Evolutionary conservation across 192 early-diverging fungal species (phyloP).

Genomic region (Umbelopsis vinacea): DNA sequence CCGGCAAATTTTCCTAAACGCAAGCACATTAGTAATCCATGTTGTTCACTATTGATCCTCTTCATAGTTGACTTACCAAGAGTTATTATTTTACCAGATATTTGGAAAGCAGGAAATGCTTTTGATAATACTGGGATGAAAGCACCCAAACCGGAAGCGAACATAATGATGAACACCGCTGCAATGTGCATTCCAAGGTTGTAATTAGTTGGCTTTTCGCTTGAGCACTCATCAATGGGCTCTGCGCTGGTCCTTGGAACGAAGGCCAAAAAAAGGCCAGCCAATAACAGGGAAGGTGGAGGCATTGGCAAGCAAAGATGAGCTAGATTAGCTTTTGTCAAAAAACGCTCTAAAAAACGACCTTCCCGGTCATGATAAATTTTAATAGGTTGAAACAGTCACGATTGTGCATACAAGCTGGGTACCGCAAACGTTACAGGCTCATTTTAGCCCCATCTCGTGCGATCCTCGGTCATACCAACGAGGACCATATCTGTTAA

Average conservation of each 20-base stretch:
- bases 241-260: not conserved
- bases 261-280: not conserved
- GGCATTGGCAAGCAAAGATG: not conserved
- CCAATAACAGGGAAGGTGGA: not conserved
- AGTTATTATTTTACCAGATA: slow-evolving; percentile 7
- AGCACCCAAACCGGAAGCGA: slow-evolving; percentile 53
- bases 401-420: not conserved
- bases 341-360: not conserved
- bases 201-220: not conserved
- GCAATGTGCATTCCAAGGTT: slow-evolving; percentile 49
- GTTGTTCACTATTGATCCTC: not conserved
- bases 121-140: slow-evolving; percentile 54
- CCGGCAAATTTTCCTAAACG: slow-evolving; percentile 47
- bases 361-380: not conserved
- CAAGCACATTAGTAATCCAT: not conserved
- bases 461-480: too few species aligned
- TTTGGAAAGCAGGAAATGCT: not conserved
- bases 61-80: not conserved
- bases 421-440: too few species aligned
- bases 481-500: too few species aligned
- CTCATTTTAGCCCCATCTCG: too few species aligned
- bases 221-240: not conserved
- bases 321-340: not conserved
- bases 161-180: slow-evolving; percentile 61
- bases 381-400: not conserved